A percentile compares a stretch with the other conserved stretches of the same genome.
Evolutionary conservation across 345 rosid species (phyloP).

Genomic region (Acer campestre): DNA sequence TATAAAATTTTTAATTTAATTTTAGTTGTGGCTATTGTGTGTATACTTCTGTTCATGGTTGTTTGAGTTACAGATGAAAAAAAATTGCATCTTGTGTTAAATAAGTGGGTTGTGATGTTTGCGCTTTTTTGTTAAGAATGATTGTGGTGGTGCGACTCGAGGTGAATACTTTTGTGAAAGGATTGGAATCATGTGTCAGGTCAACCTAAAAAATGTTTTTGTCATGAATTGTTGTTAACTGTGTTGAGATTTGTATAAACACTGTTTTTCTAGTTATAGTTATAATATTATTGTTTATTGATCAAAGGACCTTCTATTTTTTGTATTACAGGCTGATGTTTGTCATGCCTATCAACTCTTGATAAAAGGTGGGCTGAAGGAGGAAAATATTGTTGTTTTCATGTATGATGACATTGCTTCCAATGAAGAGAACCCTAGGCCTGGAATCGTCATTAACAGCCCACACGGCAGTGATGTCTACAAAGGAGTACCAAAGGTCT

Average conservation of each 20-base stretch:
- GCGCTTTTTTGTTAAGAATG: not conserved
- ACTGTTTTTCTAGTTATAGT: not conserved
- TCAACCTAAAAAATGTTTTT: not conserved
- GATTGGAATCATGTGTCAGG: not conserved
- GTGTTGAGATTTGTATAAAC: not conserved
- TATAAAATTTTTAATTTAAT: not conserved
- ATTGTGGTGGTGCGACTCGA: not conserved
- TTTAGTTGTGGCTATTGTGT: not conserved
- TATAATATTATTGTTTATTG: constrained; percentile 2
- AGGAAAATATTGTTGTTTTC: constrained; percentile 88
- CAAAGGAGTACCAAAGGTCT: constrained; percentile 88
- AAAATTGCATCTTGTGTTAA: not conserved
- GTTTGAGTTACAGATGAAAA: not conserved
- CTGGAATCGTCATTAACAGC: constrained; percentile 73
- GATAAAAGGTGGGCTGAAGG: constrained; percentile 88
- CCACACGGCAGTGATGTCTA: constrained; percentile 89
- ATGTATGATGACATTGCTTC: constrained; percentile 94
- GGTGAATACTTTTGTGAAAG: not conserved
- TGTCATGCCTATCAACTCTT: constrained; percentile 96
- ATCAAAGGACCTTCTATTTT: not conserved
- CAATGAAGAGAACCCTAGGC: constrained; percentile 80
- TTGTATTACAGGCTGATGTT: constrained; percentile 66
- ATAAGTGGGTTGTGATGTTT: not conserved
- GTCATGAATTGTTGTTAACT: not conserved
- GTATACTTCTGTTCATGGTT: not conserved